Evolutionary conservation across 805 yeast species (phyloP), one percentile per base, ranked within the genome.

Genomic region (Candida odintsovae): DNA sequence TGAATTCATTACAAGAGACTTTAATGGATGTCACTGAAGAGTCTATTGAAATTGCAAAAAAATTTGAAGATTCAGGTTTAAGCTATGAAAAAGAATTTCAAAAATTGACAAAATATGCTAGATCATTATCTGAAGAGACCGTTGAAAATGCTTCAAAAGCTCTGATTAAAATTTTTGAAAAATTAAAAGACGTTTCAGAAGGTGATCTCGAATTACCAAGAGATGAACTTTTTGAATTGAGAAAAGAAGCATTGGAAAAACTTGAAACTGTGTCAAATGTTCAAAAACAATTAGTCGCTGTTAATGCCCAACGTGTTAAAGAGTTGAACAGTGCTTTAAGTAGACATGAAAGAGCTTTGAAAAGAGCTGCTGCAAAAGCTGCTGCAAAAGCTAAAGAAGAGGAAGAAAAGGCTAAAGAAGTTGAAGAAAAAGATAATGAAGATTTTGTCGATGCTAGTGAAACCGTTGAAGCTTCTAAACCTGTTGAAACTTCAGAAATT

Each of bases 11-110:
- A 15, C 78, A 77, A 53, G 69, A 66, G 5, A 61, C 68, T 36
- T 65, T 78, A 62, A 50, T 73, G 29, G 67, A 66, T 7, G 69
- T 72, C 63, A 73, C 76, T 1, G 70, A 69, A 39, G 77, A 76
- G 46, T 67, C 80, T 5, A 55, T 59, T 33, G 68, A 65, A 2
- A 51, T 78, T 31, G 66, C 75, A 49, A 59, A 65, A 22, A 68
- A 69, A 37, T 80, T 69, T 55, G 70, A 71, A 4, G 68, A 66
- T 3, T 62, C 68, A 20, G 76, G 72, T 0, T 57, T 82, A 22
- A 77, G 82, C 54, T 78, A 75, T 49, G 77, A 75, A 29, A 70
- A 72, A 45, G 82, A 78, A 54, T 75, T 73, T 48, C 65, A 67
- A 31, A 71, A 75, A 50, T 58, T 79, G 40, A 71, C 70, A 44